Evolutionary conservation across 2,329 filamentous ascomycete species (phyloP).

Genomic region (Fusarium phyllophilum): DNA sequence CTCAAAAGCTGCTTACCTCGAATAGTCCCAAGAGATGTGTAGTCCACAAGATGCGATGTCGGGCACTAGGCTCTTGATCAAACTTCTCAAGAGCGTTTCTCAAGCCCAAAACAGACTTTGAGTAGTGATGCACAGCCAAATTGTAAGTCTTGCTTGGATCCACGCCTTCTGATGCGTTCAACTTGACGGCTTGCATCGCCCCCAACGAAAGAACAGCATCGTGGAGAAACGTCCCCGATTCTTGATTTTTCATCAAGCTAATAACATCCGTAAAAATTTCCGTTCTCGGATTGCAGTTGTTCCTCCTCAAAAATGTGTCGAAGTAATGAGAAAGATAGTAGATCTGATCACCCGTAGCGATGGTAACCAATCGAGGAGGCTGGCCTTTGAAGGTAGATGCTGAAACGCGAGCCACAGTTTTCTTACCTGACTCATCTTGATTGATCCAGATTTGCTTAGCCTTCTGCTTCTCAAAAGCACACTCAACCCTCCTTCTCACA

Average conservation of each 20-base stretch:
- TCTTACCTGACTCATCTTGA: conserved; percentile 17
- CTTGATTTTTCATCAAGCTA: conserved; percentile 30
- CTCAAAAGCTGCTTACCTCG: conserved; percentile 40
- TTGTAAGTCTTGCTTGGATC: not conserved
- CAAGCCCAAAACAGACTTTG: conserved; percentile 40
- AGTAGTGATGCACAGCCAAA: conserved; percentile 42
- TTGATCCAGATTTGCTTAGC: conserved; percentile 37
- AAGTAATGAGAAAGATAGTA: conserved; percentile 45
- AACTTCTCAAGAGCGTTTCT: conserved; percentile 26
- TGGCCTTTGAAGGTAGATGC: fast-evolving
- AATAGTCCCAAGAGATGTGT: conserved; percentile 49
- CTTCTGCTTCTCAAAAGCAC: conserved; percentile 28
- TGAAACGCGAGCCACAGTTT: not conserved
- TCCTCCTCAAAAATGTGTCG: conserved; percentile 42
- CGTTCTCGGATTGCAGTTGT: conserved; percentile 41
- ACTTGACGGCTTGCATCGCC: conserved; percentile 45
- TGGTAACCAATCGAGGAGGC: not conserved
- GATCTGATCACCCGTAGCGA: conserved; percentile 18
- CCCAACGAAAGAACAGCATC: conserved; percentile 47
- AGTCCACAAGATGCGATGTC: conserved; percentile 46
- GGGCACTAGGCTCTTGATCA: not conserved
- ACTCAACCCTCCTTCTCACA: conserved; percentile 36
- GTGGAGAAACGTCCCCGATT: conserved; percentile 28
- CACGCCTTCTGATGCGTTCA: conserved; percentile 7
- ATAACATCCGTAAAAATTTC: conserved; percentile 32